These are phyloP conservation scores for Lipomyces starkeyi DNA, from an alignment of 805 yeast species.

Conservation along the genomic window DNA sequence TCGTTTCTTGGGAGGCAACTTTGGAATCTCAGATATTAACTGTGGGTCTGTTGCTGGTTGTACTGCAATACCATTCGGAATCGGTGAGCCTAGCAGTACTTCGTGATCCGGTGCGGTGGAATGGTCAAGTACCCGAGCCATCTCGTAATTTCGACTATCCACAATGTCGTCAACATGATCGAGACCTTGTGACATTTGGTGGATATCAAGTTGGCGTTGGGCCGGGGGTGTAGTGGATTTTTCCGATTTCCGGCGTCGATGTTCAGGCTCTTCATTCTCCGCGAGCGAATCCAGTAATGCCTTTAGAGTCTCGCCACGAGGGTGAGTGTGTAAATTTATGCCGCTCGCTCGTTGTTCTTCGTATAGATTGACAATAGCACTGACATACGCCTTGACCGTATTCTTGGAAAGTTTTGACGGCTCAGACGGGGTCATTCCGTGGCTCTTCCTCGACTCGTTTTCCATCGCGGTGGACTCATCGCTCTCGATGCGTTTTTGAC, in stretches of 20 bases:
- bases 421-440: constrained; percentile 7
- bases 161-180: constrained; percentile 6
- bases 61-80: background rate
- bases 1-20: background rate
- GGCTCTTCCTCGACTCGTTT: background rate
- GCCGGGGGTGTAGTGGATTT: constrained; percentile 2
- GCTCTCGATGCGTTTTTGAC: constrained; percentile 10
- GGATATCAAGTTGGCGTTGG: background rate
- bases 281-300: constrained; percentile 12
- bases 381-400: constrained; percentile 17
- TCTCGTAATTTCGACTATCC: constrained; percentile 6
- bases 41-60: constrained; percentile 1
- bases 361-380: constrained; percentile 17
- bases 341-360: constrained; percentile 15
- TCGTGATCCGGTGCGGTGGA: background rate
- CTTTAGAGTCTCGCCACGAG: constrained; percentile 16
- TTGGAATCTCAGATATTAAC: background rate
- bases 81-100: constrained; percentile 3
- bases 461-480: background rate
- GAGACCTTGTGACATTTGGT: background rate
- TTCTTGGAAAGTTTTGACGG: constrained; percentile 15
- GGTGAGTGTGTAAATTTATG: constrained; percentile 16
- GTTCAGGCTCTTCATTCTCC: constrained; percentile 20
- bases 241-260: constrained; percentile 11
- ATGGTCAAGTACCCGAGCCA: background rate